These are phyloP conservation scores for Chenopodium quinoa DNA, from an alignment of 148 eudicot genomes.

Conservation along the genomic window DNA sequence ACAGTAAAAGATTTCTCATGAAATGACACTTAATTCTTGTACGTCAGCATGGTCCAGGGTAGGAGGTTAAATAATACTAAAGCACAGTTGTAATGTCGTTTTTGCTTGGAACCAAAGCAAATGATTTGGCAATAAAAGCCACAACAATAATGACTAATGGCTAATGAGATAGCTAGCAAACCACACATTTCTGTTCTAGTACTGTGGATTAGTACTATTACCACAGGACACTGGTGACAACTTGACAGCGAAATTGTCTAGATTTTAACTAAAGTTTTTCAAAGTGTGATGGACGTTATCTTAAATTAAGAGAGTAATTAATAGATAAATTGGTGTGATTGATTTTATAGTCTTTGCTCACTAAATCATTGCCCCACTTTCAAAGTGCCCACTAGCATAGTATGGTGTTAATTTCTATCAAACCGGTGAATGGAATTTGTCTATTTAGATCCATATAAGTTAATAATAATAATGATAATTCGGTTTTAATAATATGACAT, in stretches of 20 bases:
- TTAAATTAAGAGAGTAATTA: background rate
- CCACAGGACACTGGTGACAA: background rate
- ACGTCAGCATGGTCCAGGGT: too few relatives aligned
- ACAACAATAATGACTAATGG: background rate
- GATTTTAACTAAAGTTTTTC: background rate
- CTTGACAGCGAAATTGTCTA: background rate
- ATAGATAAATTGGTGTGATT: background rate
- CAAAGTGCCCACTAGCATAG: too few relatives aligned
- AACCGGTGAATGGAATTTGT: too few relatives aligned
- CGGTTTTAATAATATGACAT: too few relatives aligned
- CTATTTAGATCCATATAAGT: too few relatives aligned
- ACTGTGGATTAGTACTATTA: too few relatives aligned
- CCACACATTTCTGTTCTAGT: background rate
- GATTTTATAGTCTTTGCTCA: background rate
- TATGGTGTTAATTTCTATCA: too few relatives aligned
- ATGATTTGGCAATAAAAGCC: background rate
- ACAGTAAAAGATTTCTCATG: too few relatives aligned
- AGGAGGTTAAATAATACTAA: too few relatives aligned
- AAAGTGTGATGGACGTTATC: conserved; percentile 3
- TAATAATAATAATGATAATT: too few relatives aligned
- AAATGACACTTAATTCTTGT: too few relatives aligned
- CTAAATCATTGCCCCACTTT: too few relatives aligned
- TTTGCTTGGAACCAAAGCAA: background rate
- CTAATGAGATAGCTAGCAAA: background rate
- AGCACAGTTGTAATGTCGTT: background rate